Evolutionary conservation across 331 rosid genomes (phyloP).

Genomic region (Arachis monticola): DNA sequence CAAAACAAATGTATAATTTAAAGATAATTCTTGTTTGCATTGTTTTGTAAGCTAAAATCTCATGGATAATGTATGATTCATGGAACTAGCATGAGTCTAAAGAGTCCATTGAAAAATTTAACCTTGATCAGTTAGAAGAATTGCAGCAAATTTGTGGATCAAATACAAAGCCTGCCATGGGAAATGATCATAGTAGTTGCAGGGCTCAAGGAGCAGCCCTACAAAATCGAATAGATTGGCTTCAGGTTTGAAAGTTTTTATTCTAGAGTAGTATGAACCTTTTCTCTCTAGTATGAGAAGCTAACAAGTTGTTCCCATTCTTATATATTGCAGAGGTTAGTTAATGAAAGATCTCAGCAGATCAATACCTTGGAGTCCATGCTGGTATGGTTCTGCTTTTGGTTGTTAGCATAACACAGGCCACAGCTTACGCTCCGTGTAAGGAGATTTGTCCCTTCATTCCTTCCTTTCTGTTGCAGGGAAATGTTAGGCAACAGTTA

Average conservation of each 20-base stretch:
- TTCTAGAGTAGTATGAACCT: constrained; percentile 15
- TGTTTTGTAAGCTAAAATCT: too few species aligned
- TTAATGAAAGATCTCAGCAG: constrained; percentile 64
- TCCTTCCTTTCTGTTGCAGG: constrained; percentile 61
- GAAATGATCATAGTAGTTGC: too few species aligned
- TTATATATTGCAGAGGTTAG: constrained; percentile 69
- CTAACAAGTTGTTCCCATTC: constrained; percentile 10
- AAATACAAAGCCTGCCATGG: too few species aligned
- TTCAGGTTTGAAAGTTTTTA: constrained; percentile 60
- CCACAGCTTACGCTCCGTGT: background rate
- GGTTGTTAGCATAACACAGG: constrained; percentile 22
- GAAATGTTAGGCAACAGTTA: constrained; percentile 80
- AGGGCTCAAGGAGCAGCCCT: constrained; percentile 60
- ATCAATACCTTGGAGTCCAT: constrained; percentile 84
- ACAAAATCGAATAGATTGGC: constrained; percentile 77
- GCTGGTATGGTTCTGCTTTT: constrained; percentile 62
- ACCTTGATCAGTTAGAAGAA: too few species aligned
- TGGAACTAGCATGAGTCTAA: too few species aligned
- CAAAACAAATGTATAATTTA: too few species aligned
- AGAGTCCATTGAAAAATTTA: too few species aligned
- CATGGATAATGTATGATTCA: too few species aligned
- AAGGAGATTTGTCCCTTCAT: constrained; percentile 18
- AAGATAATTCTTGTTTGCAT: too few species aligned
- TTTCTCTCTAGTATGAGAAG: constrained; percentile 26
- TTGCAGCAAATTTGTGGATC: too few species aligned